Base-by-base conservation (phyloP, 306 rosid species). In the Cucumis melo region DNA sequence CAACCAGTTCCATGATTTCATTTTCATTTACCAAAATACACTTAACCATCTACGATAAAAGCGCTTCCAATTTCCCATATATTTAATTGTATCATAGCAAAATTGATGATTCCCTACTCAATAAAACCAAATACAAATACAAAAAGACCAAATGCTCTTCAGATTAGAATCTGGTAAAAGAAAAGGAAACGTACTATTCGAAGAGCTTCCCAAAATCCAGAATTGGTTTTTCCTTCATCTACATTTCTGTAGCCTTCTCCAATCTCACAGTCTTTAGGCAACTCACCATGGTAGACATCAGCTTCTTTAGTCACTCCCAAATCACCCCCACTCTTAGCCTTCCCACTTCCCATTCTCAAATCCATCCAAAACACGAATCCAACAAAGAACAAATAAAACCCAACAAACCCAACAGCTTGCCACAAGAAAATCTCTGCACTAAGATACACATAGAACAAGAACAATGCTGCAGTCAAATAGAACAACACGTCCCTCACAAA, bases 351-450 rank as follows among this genome's bases (percentile, higher is more conserved):
- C 61, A 87, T 71, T 23, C 98, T 92, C 53, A 85, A 81, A 80
- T 94, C 98, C 98, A 94, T 94, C 80, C 91, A 91, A 78, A 94
- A 91, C 86, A 94, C 98, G 38, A 94, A 76, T 24, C 89, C 96
- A 36, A 94, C 97, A 64, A 94, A 94, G 63, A 91, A 91, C 24
- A 90, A 56, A 78, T 94, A 91, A 54, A 94, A 94, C 62, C 77
- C 90, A 17, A 94, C 96, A 56, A 94, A 90, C 57, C 89, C 97
- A 74, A 87, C 36, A 0, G 98, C 98, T 77, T 94, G 98, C 98
- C 98, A 94, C 3, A 94, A 81, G 76, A 82, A 93, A 79, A 93
- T 93, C 95, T 91, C 96, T 7, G 98, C 97, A 67, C 89, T 90
- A 6, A 93, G 91, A 74, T 91, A 91, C 41, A 91, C 97, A 27